Conservation (phyloP, 2,329 filamentous ascomycete genomes). For the Diaporthe sp. region DNA sequence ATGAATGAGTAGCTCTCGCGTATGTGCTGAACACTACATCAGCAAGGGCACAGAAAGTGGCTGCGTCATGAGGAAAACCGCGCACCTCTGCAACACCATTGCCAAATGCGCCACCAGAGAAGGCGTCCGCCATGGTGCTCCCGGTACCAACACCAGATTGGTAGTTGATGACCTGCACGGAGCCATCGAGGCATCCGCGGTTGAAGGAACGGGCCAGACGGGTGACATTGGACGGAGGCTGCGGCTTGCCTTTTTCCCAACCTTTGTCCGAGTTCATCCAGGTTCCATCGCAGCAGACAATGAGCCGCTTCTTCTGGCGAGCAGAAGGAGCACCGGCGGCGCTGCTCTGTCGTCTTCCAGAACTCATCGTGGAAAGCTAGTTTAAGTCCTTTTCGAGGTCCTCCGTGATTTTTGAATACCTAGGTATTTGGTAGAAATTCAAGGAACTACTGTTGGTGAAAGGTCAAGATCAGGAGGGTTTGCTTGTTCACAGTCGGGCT, state of each 20-base stretch:
- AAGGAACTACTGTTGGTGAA: neutral
- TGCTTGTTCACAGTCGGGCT: neutral
- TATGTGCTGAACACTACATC: constrained; percentile 55
- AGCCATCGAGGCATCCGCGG: constrained; percentile 62
- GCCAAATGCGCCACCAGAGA: constrained; percentile 68
- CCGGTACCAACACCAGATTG: constrained; percentile 71
- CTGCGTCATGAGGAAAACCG: too few species aligned
- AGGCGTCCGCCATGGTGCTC: constrained; percentile 59
- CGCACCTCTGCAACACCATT: constrained; percentile 65
- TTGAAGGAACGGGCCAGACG: constrained; percentile 70
- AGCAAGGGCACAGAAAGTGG: neutral
- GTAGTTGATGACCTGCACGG: constrained; percentile 71
- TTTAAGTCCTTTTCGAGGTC: neutral
- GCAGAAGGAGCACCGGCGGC: neutral
- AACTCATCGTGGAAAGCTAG: neutral
- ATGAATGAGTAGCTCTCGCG: constrained; percentile 74
- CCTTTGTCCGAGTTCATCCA: constrained; percentile 67
- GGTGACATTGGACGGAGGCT: constrained; percentile 71
- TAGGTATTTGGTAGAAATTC: constrained; percentile 20
- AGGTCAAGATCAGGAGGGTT: neutral
- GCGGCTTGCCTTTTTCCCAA: constrained; percentile 59
- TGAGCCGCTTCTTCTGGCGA: constrained; percentile 57
- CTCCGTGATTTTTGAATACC: neutral
- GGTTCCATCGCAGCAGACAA: constrained; percentile 66
- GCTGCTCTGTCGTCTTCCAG: neutral